phyloP scores from a whole-genome alignment of 441 rosid species.

The Pelargonium cotyledonis region DNA sequence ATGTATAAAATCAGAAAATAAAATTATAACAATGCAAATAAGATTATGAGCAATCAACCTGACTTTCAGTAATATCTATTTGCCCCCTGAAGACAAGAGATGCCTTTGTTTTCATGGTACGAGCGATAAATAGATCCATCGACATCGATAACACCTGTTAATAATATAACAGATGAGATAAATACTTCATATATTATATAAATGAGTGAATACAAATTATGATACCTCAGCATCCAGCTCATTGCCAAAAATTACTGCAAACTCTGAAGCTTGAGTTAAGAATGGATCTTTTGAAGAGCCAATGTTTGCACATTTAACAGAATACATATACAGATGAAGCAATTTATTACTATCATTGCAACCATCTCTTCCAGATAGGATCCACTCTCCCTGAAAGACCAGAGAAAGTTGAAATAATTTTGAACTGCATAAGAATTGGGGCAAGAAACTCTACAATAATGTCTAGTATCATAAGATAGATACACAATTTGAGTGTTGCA shows the following conservation, averaged over 20 bases:
- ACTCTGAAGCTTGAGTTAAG: conserved; percentile 78
- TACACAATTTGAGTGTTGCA: not conserved
- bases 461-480: no score
- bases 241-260: conserved; percentile 91
- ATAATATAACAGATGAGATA: conserved; percentile 12
- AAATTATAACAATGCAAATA: conserved; percentile 13
- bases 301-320: conserved; percentile 56
- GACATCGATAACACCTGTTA: conserved; percentile 99
- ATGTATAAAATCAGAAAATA: conserved; percentile 4
- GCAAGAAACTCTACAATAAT: no score
- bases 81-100: conserved; percentile 86
- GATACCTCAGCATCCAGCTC: conserved; percentile 99
- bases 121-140: conserved; percentile 99
- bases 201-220: conserved; percentile 11
- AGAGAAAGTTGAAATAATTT: conserved; percentile 16
- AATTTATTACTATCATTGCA: conserved; percentile 40
- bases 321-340: conserved; percentile 67
- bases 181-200: conserved; percentile 10
- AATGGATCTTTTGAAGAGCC: conserved; percentile 86
- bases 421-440: not conserved
- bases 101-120: conserved; percentile 96
- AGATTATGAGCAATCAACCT: conserved; percentile 41
- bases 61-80: conserved; percentile 63
- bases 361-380: conserved; percentile 67
- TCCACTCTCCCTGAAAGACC: conserved; percentile 91